phyloP scores from a whole-genome alignment of 306 rosid species.

The Vigna reflexopilosa region DNA sequence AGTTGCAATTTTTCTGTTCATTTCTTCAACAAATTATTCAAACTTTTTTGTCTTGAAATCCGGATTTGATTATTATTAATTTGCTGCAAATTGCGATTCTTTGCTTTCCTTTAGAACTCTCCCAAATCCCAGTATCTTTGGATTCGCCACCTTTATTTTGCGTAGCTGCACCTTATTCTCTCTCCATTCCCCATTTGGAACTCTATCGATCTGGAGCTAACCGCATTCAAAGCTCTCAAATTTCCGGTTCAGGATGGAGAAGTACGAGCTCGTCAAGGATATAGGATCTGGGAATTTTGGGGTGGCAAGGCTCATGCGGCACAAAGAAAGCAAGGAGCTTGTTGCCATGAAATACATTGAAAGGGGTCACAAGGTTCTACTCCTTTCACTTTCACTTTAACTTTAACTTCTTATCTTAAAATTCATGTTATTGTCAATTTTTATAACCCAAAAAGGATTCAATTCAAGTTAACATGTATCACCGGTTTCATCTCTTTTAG shows the following conservation, averaged over 20 bases:
- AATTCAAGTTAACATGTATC: background rate
- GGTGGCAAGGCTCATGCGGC: slow-evolving; percentile 79
- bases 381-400: background rate
- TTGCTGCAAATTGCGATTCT: slow-evolving; percentile 37
- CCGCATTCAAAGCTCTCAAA: background rate
- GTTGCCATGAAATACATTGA: slow-evolving; percentile 89
- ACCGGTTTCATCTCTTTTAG: background rate
- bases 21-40: background rate
- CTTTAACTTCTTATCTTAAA: background rate
- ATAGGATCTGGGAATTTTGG: slow-evolving; percentile 94
- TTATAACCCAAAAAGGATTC: background rate
- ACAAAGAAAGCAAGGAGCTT: slow-evolving; percentile 76
- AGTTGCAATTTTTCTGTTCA: background rate
- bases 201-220: background rate
- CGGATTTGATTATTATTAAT: background rate
- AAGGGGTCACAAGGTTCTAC: slow-evolving; percentile 66
- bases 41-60: background rate
- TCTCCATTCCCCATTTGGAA: background rate
- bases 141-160: slow-evolving; percentile 23
- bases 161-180: background rate
- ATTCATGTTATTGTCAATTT: background rate
- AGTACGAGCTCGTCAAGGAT: slow-evolving; percentile 81
- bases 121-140: slow-evolving; percentile 6
- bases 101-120: slow-evolving; percentile 54
- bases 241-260: slow-evolving; percentile 57